These are phyloP conservation scores for Plenodomus tracheiphilus DNA, from an alignment of 2,329 filamentous ascomycete species.

Conservation along the genomic window DNA sequence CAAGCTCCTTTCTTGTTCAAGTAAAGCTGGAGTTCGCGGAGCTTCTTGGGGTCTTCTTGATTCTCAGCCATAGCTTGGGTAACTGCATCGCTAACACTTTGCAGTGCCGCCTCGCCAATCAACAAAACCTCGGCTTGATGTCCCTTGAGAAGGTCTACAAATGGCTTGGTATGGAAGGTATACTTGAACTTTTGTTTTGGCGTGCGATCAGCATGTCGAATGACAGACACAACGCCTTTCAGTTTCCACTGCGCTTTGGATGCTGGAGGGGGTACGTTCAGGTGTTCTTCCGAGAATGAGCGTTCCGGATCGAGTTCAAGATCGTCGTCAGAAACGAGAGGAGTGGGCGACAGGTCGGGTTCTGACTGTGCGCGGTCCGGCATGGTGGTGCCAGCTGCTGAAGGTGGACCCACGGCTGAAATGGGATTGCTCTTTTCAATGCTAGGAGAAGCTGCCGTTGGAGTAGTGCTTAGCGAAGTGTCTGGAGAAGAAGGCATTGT, in stretches of 20 bases:
- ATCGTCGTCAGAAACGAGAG: slow-evolving; percentile 31
- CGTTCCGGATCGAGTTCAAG: slow-evolving; percentile 21
- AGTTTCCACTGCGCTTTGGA: slow-evolving; percentile 97
- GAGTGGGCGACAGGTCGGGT: slow-evolving; percentile 36
- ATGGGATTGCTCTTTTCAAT: slow-evolving; percentile 44
- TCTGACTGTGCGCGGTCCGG: slow-evolving; percentile 32
- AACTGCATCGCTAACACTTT: slow-evolving; percentile 87
- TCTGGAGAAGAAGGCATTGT: slow-evolving; percentile 53
- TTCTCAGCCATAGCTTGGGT: slow-evolving; percentile 76
- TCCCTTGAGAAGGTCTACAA: slow-evolving; percentile 90
- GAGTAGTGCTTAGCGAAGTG: slow-evolving; percentile 44
- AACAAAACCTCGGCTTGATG: slow-evolving; percentile 96
- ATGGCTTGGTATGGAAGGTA: slow-evolving; percentile 95
- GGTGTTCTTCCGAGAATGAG: slow-evolving; percentile 39
- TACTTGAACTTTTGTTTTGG: slow-evolving; percentile 99
- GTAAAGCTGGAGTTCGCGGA: slow-evolving; percentile 83
- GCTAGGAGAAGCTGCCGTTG: slow-evolving; percentile 49
- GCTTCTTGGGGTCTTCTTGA: slow-evolving; percentile 82
- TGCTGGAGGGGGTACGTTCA: slow-evolving; percentile 51
- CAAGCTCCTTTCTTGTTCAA: slow-evolving; percentile 90
- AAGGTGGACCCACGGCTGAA: slow-evolving; percentile 18
- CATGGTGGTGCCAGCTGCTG: slow-evolving; percentile 7
- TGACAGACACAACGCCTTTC: slow-evolving; percentile 95
- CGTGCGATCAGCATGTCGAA: slow-evolving; percentile 93
- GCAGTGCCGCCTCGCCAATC: slow-evolving; percentile 85